These are phyloP conservation scores for Elsinoe australis DNA, from an alignment of 2,329 filamentous ascomycete genomes.

Conservation along the genomic window DNA sequence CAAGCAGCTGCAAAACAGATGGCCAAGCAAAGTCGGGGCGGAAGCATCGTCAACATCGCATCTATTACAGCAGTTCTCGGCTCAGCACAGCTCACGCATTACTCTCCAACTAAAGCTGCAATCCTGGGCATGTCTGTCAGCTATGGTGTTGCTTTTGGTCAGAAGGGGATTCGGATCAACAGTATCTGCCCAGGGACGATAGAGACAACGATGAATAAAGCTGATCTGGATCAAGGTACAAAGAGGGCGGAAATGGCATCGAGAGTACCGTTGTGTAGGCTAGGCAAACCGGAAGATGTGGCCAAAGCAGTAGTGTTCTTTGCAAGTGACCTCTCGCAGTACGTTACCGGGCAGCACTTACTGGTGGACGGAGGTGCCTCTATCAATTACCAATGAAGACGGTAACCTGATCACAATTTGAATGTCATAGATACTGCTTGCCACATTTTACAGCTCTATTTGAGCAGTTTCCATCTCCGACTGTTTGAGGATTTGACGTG, in stretches of 20 bases:
- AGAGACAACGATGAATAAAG: conserved; percentile 14
- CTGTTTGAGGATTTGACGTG: neutral
- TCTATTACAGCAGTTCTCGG: conserved; percentile 11
- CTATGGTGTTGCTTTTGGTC: neutral
- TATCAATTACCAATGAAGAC: conserved; percentile 12
- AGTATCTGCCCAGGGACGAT: conserved; percentile 13
- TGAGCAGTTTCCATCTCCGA: neutral
- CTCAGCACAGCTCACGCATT: conserved; percentile 4
- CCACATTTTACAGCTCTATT: too few relatives aligned
- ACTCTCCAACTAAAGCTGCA: conserved; percentile 5
- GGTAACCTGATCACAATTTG: too few relatives aligned
- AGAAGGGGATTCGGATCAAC: conserved; percentile 8
- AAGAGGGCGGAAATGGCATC: conserved; percentile 4
- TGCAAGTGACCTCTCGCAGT: conserved; percentile 2
- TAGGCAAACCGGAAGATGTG: conserved; percentile 10
- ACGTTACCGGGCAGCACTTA: conserved; percentile 12
- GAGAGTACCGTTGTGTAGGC: neutral
- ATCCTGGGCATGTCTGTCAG: conserved; percentile 7
- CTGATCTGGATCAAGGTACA: neutral
- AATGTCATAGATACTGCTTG: too few relatives aligned
- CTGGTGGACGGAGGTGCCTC: conserved; percentile 10
- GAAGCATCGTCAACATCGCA: conserved; percentile 6
- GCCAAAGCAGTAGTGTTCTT: conserved; percentile 14
- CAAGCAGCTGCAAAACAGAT: conserved; percentile 10
- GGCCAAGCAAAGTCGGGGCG: neutral